These are phyloP conservation scores for Rosa chinensis DNA, from an alignment of 306 rosid genomes.

Conservation along the genomic window DNA sequence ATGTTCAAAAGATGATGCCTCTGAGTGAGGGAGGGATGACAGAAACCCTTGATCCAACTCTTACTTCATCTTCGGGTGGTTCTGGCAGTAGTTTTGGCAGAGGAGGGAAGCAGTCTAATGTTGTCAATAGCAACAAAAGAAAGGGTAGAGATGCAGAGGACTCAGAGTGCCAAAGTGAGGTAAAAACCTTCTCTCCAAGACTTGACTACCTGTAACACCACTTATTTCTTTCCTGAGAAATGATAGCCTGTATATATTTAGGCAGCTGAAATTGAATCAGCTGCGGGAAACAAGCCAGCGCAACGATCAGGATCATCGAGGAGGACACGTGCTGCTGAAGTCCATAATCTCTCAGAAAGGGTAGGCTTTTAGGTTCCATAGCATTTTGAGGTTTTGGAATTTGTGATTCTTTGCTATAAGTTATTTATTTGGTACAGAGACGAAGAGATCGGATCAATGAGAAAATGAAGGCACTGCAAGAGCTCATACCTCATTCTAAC, in stretches of 20 bases:
- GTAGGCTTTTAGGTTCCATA: conserved; percentile 35
- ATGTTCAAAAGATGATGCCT: conserved; percentile 35
- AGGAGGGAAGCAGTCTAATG: conserved; percentile 47
- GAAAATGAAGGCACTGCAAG: conserved; percentile 82
- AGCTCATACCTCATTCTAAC: conserved; percentile 86
- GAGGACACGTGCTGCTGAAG: conserved; percentile 79
- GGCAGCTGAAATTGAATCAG: conserved; percentile 67
- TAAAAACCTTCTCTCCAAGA: conserved; percentile 20
- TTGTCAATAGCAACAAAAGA: conserved; percentile 59
- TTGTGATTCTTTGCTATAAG: neutral
- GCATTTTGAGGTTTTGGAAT: conserved; percentile 22
- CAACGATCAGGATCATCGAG: conserved; percentile 54
- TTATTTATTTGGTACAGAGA: conserved; percentile 48
- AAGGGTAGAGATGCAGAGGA: conserved; percentile 65
- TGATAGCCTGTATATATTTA: conserved; percentile 16
- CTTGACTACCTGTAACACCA: neutral
- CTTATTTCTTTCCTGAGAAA: neutral
- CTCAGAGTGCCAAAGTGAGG: conserved; percentile 83
- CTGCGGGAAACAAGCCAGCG: conserved; percentile 45
- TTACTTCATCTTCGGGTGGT: conserved; percentile 72
- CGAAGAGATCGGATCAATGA: conserved; percentile 93
- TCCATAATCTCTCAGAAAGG: conserved; percentile 90
- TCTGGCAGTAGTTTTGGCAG: conserved; percentile 72
- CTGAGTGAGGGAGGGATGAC: conserved; percentile 43
- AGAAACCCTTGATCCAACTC: conserved; percentile 53